Conservation (phyloP, 345 rosid species). For the Aurinia saxatilis region DNA sequence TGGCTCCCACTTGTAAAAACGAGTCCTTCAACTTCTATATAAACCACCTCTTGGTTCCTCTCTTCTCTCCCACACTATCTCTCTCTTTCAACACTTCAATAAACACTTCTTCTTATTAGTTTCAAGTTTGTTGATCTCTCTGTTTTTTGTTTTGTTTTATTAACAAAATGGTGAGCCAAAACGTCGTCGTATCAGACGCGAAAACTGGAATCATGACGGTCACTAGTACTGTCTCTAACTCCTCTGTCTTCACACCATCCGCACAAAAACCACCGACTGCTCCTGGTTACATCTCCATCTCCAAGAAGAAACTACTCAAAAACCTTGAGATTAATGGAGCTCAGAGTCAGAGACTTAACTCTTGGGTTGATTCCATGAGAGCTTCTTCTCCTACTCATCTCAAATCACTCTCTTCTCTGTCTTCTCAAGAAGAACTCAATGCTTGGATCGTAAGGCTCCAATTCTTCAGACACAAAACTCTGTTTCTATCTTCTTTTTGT, state of each 20-base stretch:
- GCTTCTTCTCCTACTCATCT: constrained; percentile 92
- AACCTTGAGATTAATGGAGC: constrained; percentile 54
- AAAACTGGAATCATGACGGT: constrained; percentile 36
- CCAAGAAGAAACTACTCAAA: constrained; percentile 41
- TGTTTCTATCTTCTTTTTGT: background rate
- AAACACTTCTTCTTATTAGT: background rate
- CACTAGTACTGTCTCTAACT: constrained; percentile 33
- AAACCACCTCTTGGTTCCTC: constrained; percentile 14
- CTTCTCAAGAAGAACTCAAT: constrained; percentile 34
- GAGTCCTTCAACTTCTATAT: constrained; percentile 18
- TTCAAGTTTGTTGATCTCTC: background rate
- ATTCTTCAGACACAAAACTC: background rate
- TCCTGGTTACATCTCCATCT: constrained; percentile 45
- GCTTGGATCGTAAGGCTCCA: constrained; percentile 59
- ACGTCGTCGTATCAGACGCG: constrained; percentile 50
- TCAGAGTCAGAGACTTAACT: constrained; percentile 43
- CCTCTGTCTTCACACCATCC: constrained; percentile 33
- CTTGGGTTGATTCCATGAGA: constrained; percentile 88
- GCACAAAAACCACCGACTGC: constrained; percentile 67
- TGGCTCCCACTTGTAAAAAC: constrained; percentile 21
- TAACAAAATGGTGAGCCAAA: constrained; percentile 49
- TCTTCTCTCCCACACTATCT: constrained; percentile 20
- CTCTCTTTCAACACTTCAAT: constrained; percentile 10
- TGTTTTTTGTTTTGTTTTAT: background rate
- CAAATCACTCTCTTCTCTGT: constrained; percentile 42